Base-by-base conservation (phyloP, 495 filamentous ascomycete species). In the Recurvomyces mirabilis region DNA sequence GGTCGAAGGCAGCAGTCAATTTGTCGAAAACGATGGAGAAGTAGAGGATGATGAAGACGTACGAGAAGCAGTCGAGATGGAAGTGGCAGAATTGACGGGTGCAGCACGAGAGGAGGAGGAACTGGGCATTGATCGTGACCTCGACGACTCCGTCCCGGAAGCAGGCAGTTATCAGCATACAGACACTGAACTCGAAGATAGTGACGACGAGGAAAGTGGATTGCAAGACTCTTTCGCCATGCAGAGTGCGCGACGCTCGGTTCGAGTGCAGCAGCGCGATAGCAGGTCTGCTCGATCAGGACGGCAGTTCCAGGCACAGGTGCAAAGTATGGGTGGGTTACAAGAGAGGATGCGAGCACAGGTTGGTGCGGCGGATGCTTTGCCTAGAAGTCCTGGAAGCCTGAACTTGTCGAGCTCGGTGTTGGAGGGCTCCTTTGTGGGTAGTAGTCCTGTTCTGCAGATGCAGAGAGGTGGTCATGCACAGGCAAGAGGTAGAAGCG, bases 91-190 rank as follows among this genome's bases (percentile, higher is more conserved):
- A 60, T 59, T 45, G 43, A 58, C 61, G 5, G 64, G 73, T n/a
- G 66, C 73, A 32, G 57, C 64, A 20, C 61, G 69, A n/a, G 71
- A 69, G 5, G 68, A 62, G 24, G 56, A 58, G 22, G 54, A 51
- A 11, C 36, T 74, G 61, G 71, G 65, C 42, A 74, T 77, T 67
- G 70, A 68, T 46, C 49, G 55, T 13, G 68, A 83, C 57, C 64
- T 83, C 4, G 79, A 83, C 57, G 78, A 77, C 28, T 74, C 78
- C 48, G 70, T 83, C 20, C 79, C 79, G 22, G 78, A 81, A 49
- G 79, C 77, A 34, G 74, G 70, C 4, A 71, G 72, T 47, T 84
- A 82, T 54, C 75, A 84, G 63, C 86, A 93, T 54, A 93, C 86
- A 17, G 86, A 93, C 63, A 86, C 83, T 5, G 84, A 89, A 51